phyloP scores from a whole-genome alignment of 169 alveolate species.

The Plasmodium coatneyi region DNA sequence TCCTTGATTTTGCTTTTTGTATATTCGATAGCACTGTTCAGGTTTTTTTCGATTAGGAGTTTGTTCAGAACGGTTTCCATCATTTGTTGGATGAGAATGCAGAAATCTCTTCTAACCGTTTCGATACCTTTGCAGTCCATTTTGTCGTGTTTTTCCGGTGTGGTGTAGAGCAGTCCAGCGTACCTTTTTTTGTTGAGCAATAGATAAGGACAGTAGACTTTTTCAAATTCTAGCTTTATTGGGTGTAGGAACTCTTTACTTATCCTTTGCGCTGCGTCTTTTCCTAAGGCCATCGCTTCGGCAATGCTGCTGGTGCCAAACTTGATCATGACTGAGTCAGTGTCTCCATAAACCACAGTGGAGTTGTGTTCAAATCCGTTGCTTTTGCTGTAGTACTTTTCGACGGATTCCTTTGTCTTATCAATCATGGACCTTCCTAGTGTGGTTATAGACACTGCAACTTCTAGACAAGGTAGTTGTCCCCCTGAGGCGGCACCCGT shows the following conservation, averaged over 20 bases:
- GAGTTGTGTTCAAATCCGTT: conserved; percentile 95
- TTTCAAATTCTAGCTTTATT: conserved; percentile 97
- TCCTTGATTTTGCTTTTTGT: conserved; percentile 86
- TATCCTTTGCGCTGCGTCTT: conserved; percentile 94
- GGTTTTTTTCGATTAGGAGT: conserved; percentile 92
- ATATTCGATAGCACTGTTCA: conserved; percentile 93
- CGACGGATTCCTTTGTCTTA: conserved; percentile 85
- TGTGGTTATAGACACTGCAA: conserved; percentile 96
- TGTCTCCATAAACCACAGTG: conserved; percentile 97
- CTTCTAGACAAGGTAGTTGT: conserved; percentile 96
- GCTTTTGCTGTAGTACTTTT: conserved; percentile 84
- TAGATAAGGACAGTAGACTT: conserved; percentile 97
- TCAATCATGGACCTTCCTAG: conserved; percentile 97
- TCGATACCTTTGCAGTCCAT: conserved; percentile 98
- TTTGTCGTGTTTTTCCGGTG: conserved; percentile 96
- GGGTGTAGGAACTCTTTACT: conserved; percentile 93
- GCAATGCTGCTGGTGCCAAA: conserved; percentile 92
- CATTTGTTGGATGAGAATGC: conserved; percentile 95
- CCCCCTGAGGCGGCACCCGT: conserved; percentile 99
- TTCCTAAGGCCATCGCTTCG: conserved; percentile 95
- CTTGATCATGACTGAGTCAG: conserved; percentile 99
- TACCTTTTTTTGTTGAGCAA: conserved; percentile 97
- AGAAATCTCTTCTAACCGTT: conserved; percentile 98
- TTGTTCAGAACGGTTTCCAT: conserved; percentile 93
- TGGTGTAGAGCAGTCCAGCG: conserved; percentile 96